phyloP scores from a whole-genome alignment of 2,329 filamentous ascomycete genomes.

The Fusarium cyanostomum region DNA sequence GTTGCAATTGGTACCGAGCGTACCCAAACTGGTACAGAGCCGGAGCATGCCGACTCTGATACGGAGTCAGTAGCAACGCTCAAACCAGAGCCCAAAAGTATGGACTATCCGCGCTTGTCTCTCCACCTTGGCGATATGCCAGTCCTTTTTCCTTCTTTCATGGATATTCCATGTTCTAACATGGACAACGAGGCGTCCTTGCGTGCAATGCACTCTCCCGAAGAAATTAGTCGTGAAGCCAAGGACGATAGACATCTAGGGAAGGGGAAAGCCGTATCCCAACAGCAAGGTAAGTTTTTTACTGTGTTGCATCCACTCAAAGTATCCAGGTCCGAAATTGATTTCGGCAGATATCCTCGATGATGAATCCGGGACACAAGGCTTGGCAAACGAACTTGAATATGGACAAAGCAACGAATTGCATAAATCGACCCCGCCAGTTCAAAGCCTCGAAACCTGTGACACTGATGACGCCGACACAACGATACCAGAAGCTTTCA shows the following conservation, averaged over 20 bases:
- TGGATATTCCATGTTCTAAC: conserved; percentile 27
- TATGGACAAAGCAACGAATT: neutral
- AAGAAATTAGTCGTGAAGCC: neutral
- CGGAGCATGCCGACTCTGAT: conserved; percentile 24
- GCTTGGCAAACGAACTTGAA: no score
- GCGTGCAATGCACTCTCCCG: neutral
- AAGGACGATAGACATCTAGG: neutral
- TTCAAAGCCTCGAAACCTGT: neutral
- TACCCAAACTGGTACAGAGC: neutral
- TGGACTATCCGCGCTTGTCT: conserved; percentile 45
- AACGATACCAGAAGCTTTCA: neutral
- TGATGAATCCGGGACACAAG: no score
- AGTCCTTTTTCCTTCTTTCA: conserved; percentile 40
- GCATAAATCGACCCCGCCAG: neutral
- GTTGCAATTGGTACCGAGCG: neutral
- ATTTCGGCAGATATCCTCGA: no score
- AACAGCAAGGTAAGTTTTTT: conserved; percentile 4
- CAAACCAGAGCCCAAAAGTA: conserved; percentile 5
- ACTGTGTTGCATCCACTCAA: no score
- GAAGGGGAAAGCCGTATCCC: neutral
- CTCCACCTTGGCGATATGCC: conserved; percentile 44
- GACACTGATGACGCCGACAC: neutral
- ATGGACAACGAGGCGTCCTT: neutral
- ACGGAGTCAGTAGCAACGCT: conserved; percentile 34
- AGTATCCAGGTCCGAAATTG: no score